Base-by-base conservation (phyloP, 1,284 basidiomycete genomes). In the Melampsora americana region DNA sequence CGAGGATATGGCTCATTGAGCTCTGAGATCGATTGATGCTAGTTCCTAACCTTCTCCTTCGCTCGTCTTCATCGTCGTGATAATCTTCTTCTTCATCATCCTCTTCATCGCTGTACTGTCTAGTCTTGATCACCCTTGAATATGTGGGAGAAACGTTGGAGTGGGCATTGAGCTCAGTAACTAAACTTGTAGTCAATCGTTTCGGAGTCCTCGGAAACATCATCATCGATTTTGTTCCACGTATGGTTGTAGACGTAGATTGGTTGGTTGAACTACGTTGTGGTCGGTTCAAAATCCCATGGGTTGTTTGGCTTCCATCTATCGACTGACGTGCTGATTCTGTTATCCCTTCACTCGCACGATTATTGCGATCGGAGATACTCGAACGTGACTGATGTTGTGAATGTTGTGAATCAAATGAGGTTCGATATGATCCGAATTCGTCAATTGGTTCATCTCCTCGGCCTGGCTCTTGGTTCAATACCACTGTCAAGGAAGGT, bases 1-100 rank as follows among this genome's bases (percentile, higher is more conserved):
- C 28, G 26, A 74, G 71, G 26, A 74, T 66, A 35, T 60, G 39
- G 64, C 71, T 60, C 64, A 74, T 74, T 26, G 71, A 74, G 71
- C 71, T 66, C 28, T 56, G 44, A 18, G 71, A 35, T 18, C 71
- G 62, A 35, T 44, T 30, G 1, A 46, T 42, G 14, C 39, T 42
- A 42, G 5, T 42, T 42, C 39, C 39, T 12, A 42, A 42, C 39
- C 39, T 42, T 11, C 39, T 42, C 11, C 39, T 42, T 42, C 11
- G 39, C 39, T 12, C 39, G 11, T 42, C 39, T 42, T 42, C 39
- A 42, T 42, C 39, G 11, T 42, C 39, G 11, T 12, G 39, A 12
- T 12, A 42, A 42, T 42, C 39, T 42, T 42, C 39, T 42, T 42
- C 39, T 11, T 42, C 5, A 9, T 42, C 39, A 9, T 42, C 39